phyloP scores from a whole-genome alignment of 345 rosid genomes.

The Citrus sp. region DNA sequence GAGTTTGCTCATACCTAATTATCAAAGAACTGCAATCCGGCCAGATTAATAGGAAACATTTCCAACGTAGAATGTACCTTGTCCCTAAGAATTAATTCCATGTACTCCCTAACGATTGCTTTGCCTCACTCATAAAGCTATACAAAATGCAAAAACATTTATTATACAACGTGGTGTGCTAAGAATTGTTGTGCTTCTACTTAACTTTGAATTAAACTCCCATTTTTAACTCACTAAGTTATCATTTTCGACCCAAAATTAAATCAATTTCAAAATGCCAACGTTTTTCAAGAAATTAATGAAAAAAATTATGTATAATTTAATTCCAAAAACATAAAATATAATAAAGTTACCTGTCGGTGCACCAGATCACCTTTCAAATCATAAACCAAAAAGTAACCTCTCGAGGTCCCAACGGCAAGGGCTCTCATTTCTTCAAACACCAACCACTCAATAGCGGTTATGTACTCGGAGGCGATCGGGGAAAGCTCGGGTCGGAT shows the following conservation, averaged over 20 bases:
- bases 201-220: neutral
- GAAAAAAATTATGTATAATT: neutral
- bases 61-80: neutral
- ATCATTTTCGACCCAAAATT: neutral
- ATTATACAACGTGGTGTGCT: neutral
- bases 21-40: neutral
- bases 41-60: neutral
- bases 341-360: conserved; percentile 48
- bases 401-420: conserved; percentile 79
- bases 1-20: neutral
- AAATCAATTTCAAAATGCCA: too few species aligned
- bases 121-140: too few species aligned
- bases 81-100: neutral
- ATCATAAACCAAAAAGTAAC: conserved; percentile 70
- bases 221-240: neutral
- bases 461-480: conserved; percentile 61
- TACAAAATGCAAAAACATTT: neutral
- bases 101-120: too few species aligned
- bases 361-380: conserved; percentile 68
- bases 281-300: too few species aligned
- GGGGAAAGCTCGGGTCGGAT: conserved; percentile 90
- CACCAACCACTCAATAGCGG: conserved; percentile 81
- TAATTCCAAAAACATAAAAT: neutral
- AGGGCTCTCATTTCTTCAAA: conserved; percentile 68
- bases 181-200: neutral